Conservation (phyloP, 352 stramenopile species). For the Saprolegnia diclina region DNA sequence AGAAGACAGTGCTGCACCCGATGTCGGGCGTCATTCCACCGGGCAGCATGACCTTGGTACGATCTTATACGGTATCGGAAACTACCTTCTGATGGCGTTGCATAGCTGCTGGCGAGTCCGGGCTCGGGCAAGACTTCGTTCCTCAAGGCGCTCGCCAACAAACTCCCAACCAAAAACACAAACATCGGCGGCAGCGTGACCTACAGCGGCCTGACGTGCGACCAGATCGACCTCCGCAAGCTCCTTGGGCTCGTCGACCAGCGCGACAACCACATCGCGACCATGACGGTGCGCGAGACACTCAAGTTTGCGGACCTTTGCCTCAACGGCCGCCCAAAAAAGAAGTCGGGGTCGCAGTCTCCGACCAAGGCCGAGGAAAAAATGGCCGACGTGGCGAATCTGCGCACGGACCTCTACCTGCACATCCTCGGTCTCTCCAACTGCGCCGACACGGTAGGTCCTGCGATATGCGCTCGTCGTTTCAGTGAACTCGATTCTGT, state of each 20-base stretch:
- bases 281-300: constrained; percentile 92
- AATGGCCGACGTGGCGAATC: constrained; percentile 55
- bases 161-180: constrained; percentile 37
- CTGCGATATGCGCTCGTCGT: too few species aligned
- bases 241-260: constrained; percentile 60
- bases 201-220: constrained; percentile 39
- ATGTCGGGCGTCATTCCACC: constrained; percentile 62
- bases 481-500: too few species aligned
- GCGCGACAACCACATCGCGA: constrained; percentile 84
- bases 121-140: constrained; percentile 66
- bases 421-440: constrained; percentile 82
- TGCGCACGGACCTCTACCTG: constrained; percentile 68
- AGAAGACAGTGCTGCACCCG: constrained; percentile 51
- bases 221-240: constrained; percentile 58
- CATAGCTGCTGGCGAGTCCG: constrained; percentile 42
- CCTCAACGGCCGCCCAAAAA: constrained; percentile 48
- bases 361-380: constrained; percentile 39
- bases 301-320: constrained; percentile 91
- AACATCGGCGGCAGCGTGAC: constrained; percentile 38
- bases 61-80: neutral
- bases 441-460: constrained; percentile 75
- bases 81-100: neutral
- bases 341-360: constrained; percentile 24
- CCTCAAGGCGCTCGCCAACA: constrained; percentile 61
- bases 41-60: constrained; percentile 54